Conservation (phyloP, 352 stramenopile species). For the Globisporangium viniferum region DNA sequence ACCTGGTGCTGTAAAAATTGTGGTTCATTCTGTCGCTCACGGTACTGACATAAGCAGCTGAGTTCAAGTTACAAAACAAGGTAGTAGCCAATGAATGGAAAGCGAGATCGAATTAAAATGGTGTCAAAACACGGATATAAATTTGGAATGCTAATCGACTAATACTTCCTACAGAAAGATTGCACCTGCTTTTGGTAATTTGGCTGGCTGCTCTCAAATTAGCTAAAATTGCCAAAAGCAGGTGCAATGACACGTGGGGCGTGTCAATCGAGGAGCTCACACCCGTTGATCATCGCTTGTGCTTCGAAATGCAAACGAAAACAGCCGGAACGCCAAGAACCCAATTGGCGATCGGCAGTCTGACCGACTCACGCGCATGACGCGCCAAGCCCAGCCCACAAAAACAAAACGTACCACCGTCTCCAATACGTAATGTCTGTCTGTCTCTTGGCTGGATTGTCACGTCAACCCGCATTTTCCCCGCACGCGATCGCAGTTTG, state of each 20-base stretch:
- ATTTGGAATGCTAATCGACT: no score
- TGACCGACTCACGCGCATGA: background rate
- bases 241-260: no score
- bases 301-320: constrained; percentile 1
- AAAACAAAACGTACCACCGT: background rate
- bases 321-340: background rate
- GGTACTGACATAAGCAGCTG: background rate
- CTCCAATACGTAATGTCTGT: background rate
- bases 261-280: constrained; percentile 9
- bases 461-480: background rate
- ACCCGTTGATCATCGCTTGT: background rate
- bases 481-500: no score
- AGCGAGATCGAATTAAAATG: no score
- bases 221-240: no score
- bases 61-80: constrained; percentile 9
- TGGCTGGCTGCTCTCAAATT: background rate
- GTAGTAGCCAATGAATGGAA: background rate
- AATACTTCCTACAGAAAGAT: background rate
- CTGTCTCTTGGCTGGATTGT: background rate
- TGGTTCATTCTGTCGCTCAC: background rate
- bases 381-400: background rate
- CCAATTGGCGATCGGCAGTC: background rate
- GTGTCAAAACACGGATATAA: no score
- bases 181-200: background rate
- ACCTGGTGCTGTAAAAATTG: constrained; percentile 2